Conservation (phyloP, 768 basidiomycete species). For the Xerocomellus chrysenteron region DNA sequence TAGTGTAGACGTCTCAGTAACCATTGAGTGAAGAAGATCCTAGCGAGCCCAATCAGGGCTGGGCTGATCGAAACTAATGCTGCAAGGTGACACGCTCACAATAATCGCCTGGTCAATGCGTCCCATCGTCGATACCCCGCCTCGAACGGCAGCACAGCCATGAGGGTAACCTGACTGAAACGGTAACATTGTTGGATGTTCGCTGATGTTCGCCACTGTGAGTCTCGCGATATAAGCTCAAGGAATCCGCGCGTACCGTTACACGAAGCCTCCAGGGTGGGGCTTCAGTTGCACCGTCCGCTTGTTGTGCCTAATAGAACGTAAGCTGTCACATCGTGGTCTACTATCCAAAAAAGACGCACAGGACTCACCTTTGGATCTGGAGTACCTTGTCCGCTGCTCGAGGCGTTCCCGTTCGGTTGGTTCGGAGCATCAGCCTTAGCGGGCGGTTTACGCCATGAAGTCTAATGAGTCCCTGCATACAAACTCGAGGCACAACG, state of each 20-base stretch:
- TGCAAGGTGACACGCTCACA: background rate
- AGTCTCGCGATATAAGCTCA: background rate
- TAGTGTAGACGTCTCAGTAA: background rate
- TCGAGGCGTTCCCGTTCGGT: background rate
- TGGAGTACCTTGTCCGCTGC: background rate
- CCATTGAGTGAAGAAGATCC: too few relatives aligned
- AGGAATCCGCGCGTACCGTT: background rate
- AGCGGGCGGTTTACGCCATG: background rate
- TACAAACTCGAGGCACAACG: background rate
- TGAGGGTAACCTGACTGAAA: background rate
- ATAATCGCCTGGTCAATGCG: background rate
- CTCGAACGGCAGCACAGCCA: conserved; percentile 1
- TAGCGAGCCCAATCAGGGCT: background rate
- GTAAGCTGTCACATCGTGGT: background rate
- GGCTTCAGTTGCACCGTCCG: background rate
- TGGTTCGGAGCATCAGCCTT: background rate
- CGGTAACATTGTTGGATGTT: background rate
- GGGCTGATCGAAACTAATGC: background rate
- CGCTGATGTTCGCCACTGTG: background rate
- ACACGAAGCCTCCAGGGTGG: background rate
- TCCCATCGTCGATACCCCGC: background rate
- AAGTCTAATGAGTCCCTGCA: background rate
- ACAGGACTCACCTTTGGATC: background rate
- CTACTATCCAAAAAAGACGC: background rate
- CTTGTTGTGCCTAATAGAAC: background rate